Percentiles rank a stretch among this genome's conserved stretches.
Conservation (phyloP, 208 protist genomes). For the Crithidia acanthocephali region DNA sequence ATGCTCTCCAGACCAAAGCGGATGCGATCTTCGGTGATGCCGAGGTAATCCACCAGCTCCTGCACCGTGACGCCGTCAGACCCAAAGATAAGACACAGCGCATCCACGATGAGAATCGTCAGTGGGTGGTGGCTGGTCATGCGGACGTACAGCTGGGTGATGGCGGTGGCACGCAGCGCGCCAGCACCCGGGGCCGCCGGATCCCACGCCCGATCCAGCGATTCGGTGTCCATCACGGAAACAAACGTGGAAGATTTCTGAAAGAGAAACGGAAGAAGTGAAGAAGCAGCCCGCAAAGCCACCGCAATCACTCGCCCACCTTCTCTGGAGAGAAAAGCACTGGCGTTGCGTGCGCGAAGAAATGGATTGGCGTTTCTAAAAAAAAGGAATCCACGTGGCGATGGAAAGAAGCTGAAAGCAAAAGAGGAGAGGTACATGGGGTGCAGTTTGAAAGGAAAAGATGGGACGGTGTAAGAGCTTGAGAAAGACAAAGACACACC, state of each 20-base stretch:
- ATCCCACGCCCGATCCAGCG: conserved; percentile 47
- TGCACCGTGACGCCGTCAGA: conserved; percentile 61
- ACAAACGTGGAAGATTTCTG: neutral
- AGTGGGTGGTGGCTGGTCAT: conserved; percentile 61
- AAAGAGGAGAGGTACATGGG: no score
- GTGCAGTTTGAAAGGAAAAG: no score
- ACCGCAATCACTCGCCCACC: no score
- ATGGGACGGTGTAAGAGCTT: no score
- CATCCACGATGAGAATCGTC: conserved; percentile 72
- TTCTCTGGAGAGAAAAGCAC: no score
- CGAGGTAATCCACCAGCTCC: conserved; percentile 76
- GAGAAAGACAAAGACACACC: no score
- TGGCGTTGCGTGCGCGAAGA: no score
- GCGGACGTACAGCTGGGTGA: conserved; percentile 85
- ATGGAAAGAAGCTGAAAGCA: no score
- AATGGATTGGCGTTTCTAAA: no score
- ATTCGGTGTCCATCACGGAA: conserved; percentile 8
- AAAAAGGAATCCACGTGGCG: no score
- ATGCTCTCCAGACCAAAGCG: conserved; percentile 59
- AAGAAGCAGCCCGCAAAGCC: neutral
- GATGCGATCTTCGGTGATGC: conserved; percentile 54
- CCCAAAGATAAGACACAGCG: conserved; percentile 76
- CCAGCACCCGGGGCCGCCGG: conserved; percentile 73
- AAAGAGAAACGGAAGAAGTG: conserved; percentile 7
- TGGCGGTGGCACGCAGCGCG: conserved; percentile 61